A percentile compares a stretch with the other conserved stretches of the same genome.
phyloP scores from a whole-genome alignment of 495 filamentous ascomycete species.

The Hyphodiscus hymeniophilus region DNA sequence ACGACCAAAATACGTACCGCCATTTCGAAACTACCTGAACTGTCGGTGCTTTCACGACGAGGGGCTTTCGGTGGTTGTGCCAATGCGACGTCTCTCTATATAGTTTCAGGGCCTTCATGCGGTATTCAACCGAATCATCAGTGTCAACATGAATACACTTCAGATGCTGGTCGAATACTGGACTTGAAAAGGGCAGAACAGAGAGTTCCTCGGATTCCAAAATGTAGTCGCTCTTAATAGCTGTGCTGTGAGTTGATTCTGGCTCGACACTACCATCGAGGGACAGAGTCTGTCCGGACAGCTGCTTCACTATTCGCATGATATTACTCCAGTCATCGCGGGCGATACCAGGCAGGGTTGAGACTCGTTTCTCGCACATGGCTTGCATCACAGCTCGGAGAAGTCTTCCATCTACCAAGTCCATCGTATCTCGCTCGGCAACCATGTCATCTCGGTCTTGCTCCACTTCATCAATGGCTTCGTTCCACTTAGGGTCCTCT shows the following conservation, averaged over 20 bases:
- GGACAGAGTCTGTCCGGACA: constrained; percentile 12
- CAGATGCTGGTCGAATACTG: constrained; percentile 51
- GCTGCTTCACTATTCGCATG: constrained; percentile 4
- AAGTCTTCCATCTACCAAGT: constrained; percentile 59
- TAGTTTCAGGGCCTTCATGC: constrained; percentile 25
- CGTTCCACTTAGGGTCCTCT: constrained; percentile 5
- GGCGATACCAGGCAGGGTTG: constrained; percentile 17
- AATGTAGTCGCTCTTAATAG: constrained; percentile 2
- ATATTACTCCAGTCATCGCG: constrained; percentile 16
- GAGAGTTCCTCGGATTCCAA: constrained; percentile 10
- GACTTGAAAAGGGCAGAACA: constrained; percentile 54
- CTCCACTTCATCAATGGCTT: constrained; percentile 7
- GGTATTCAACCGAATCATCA: constrained; percentile 16
- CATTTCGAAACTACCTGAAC: constrained; percentile 19
- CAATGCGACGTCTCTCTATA: constrained; percentile 57
- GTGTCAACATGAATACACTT: constrained; percentile 39
- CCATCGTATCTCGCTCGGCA: constrained; percentile 42
- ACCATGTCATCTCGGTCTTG: too few species aligned
- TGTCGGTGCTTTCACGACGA: constrained; percentile 34
- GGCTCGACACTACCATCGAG: constrained; percentile 10
- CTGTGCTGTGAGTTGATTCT: constrained; percentile 3
- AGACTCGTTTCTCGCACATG: constrained; percentile 18
- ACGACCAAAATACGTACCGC: constrained; percentile 13
- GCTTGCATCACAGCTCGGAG: constrained; percentile 31
- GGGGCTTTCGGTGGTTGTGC: constrained; percentile 49